These are phyloP conservation scores for Alopecurus myosuroides DNA, from an alignment of 176 grass and related monocot species.

Conservation along the genomic window DNA sequence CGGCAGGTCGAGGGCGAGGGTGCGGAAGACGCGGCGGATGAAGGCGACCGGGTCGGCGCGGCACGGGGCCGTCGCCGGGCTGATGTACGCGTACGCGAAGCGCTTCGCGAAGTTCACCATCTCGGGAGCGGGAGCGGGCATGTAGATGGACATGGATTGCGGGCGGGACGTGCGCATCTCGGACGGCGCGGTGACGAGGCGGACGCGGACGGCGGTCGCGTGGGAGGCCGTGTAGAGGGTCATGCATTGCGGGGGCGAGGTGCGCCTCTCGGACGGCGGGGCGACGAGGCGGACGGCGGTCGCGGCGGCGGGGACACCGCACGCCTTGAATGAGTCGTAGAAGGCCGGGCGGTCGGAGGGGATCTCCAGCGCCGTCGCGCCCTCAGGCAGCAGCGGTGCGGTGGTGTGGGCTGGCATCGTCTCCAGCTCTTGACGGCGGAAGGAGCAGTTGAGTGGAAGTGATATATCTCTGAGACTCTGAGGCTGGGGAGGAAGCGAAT, in stretches of 20 bases:
- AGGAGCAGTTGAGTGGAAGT: not conserved
- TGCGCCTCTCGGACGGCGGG: not conserved
- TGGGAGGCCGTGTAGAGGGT: not conserved
- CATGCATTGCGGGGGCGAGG: not conserved
- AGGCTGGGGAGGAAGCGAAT: not conserved
- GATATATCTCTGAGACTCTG: not conserved
- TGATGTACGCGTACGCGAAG: constrained; percentile 23
- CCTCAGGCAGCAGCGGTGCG: not conserved
- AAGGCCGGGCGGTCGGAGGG: constrained; percentile 1
- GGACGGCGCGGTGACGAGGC: not conserved
- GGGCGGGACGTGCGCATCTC: not conserved
- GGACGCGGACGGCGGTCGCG: no score
- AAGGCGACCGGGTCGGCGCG: not conserved
- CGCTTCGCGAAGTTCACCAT: not conserved
- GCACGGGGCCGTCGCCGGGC: not conserved
- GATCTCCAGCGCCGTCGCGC: not conserved
- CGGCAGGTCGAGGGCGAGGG: not conserved
- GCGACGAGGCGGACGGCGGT: not conserved
- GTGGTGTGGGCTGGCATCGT: no score
- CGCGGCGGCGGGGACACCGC: not conserved
- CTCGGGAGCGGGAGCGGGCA: not conserved
- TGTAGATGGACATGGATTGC: not conserved
- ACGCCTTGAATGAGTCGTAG: not conserved
- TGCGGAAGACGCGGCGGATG: constrained; percentile 9
- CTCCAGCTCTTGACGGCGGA: not conserved